Base-by-base conservation (phyloP, 2,329 filamentous ascomycete species). In the Plectosphaerella plurivora region DNA sequence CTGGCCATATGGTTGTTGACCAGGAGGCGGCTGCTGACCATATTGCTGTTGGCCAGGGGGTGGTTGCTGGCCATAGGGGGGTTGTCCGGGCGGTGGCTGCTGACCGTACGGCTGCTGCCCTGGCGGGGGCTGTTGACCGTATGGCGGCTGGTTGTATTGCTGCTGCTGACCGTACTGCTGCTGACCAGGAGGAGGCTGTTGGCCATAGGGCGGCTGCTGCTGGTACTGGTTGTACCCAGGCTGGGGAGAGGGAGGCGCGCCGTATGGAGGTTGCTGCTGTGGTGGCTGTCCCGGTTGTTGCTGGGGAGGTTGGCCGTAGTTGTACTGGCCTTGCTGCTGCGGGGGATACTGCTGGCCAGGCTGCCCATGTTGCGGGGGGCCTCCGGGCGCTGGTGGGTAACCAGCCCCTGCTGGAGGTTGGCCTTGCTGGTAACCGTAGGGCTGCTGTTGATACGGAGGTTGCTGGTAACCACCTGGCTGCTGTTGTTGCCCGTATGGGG, bases 161-260 rank as follows among this genome's bases (percentile, higher is more conserved):
- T 49, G 47, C 28, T 33, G 28, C 28, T 50, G 28, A 5, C 14
- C 20, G 18, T 39, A 37, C 20, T 50, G 48, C 22, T 42, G 48
- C 48, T 50, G 48, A 7, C 37, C 44, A 46, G 44, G 44, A 22
- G 44, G 44, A 33, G 44, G 37, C 16, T 12, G 37, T 22, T 41
- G 52, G 28, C 41, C 45, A 52, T 54, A 53, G 12, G 50, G 51
- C 42, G 54, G 54, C 18, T 50, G 52, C 20, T 33, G 46, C 18
- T 45, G 48, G n/a, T 42, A 39, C 11, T 49, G 47, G 6, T 33
- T 33, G 46, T 53, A 53, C 4, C 33, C 51, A 22, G 51, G 50
- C 25, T 49, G 46, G 14, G 39, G 51, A 37, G 53, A 50, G 28
- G 46, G 53, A 18, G 51, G 45, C 10, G 45, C 46, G 11, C 47